Evolutionary conservation across 108 stramenopile species (phyloP), one percentile per base, ranked within the genome.

Genomic region (Fragilaria radians): DNA sequence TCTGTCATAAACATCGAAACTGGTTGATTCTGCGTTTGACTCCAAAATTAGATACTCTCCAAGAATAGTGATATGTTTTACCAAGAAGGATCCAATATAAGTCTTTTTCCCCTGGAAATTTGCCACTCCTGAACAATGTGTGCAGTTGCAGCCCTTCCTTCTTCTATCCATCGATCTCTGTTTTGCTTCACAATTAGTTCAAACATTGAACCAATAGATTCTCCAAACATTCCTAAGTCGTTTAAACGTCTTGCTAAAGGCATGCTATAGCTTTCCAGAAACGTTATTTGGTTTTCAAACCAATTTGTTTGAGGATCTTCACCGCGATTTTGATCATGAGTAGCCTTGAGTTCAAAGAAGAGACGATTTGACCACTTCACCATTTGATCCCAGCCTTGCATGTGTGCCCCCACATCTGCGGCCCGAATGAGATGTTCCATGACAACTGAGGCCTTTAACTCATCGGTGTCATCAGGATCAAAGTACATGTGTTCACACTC

Each of bases 241-340:
- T 75, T 78, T 46, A 88, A 57, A 52, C 63, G 68, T 17, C 75
- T 69, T n/a, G 82, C 80, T 57, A 88, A 54, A 14, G 86, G 86
- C 65, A 82, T 65, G 11, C 79, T 54, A 48, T 91, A 91, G 28
- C 65, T 78, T 53, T 91, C 89, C 55, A 91, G 69, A 48, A 91
- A 84, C 34, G 79, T 72, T 60, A 88, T 84, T 52, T 90, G 89
- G 52, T 83, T 83, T 21, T 81, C 70, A 70, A 72, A 85, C 89
- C 89, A 91, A 9, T 71, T 75, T 17, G 52, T 32, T 25, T 64
- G 55, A 4, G 86, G 86, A 74, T 88, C 81, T 0, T 67, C 72
- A 28, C 86, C 89, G 5, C 84, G 71, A n/a, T 69, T 61, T 14
- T 57, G 52, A 21, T 61, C 65, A 53, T 59, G 73, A 2, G 68